A percentile compares a stretch with the other conserved stretches of the same genome.
Evolutionary conservation across 116 monocot species (phyloP).

Genomic region (Papilionanthe hybrid): DNA sequence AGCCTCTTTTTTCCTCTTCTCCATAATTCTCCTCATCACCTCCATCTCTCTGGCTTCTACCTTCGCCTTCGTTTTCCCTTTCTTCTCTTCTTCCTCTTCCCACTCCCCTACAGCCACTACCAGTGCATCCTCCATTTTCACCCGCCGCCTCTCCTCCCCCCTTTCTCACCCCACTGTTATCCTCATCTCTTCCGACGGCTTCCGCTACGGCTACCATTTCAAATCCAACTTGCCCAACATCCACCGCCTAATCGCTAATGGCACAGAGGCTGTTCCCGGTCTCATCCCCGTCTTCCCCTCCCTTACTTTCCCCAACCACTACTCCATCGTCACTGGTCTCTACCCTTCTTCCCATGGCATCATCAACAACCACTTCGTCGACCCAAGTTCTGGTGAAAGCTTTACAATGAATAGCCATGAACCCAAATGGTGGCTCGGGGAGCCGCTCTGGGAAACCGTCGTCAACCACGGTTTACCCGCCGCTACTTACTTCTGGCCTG

Average conservation of each 20-base stretch:
- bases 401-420: conserved; percentile 21
- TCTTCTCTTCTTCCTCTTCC: conserved; percentile 12
- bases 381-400: conserved; percentile 21
- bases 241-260: conserved; percentile 35
- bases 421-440: conserved; percentile 47
- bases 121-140: not conserved
- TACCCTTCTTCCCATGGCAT: conserved; percentile 44
- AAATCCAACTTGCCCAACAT: conserved; percentile 43
- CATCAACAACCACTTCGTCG: conserved; percentile 44
- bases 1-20: conserved; percentile 4
- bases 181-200: conserved; percentile 55
- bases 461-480: conserved; percentile 22
- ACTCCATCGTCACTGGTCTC: conserved; percentile 63
- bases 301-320: conserved; percentile 68
- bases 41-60: conserved; percentile 17
- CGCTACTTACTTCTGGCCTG: conserved; percentile 50
- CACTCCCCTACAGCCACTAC: not conserved
- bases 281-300: conserved; percentile 57
- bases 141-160: conserved; percentile 20
- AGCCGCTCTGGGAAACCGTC: conserved; percentile 51
- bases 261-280: conserved; percentile 45
- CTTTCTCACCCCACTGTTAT: conserved; percentile 41
- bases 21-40: conserved; percentile 14
- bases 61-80: conserved; percentile 16
- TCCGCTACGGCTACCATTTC: conserved; percentile 58